A percentile compares a stretch with the other conserved stretches of the same genome.
phyloP scores from a whole-genome alignment of 352 stramenopile species.

The Globisporangium yorkense region DNA sequence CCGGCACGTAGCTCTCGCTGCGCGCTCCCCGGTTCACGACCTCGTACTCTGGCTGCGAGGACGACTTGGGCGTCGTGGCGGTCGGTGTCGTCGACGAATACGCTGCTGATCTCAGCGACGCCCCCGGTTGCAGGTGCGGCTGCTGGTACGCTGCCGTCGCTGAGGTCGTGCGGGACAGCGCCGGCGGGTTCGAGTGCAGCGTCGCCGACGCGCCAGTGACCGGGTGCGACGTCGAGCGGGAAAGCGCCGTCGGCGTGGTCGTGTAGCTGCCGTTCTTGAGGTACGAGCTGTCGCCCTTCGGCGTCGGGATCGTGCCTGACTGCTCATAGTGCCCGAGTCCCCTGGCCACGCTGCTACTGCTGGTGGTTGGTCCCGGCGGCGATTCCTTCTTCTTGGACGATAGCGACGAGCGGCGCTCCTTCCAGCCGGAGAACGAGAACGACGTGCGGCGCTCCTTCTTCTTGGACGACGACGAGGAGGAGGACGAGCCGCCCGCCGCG shows the following conservation, averaged over 20 bases:
- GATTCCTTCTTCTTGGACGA: constrained; percentile 17
- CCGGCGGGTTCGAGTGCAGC: background rate
- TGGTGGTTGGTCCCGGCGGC: background rate
- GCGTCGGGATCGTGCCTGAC: background rate
- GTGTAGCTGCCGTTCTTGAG: constrained; percentile 3
- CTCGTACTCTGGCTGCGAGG: background rate
- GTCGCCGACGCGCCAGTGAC: background rate
- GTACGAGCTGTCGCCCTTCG: constrained; percentile 10
- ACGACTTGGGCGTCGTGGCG: constrained; percentile 6
- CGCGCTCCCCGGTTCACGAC: constrained; percentile 2
- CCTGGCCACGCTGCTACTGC: background rate
- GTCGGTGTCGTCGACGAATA: no score
- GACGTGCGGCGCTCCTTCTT: constrained; percentile 46
- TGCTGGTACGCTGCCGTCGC: background rate
- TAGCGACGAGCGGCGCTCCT: constrained; percentile 31
- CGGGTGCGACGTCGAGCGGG: constrained; percentile 12
- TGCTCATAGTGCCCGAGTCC: constrained; percentile 1
- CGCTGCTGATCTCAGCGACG: background rate
- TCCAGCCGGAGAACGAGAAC: constrained; percentile 46
- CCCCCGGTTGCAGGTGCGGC: background rate
- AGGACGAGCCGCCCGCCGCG: background rate
- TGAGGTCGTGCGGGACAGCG: background rate
- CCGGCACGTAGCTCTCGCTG: constrained; percentile 13
- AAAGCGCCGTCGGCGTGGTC: constrained; percentile 9
- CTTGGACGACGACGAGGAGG: constrained; percentile 7